phyloP scores from a whole-genome alignment of 768 basidiomycete species.

The Kwoniella pini region DNA sequence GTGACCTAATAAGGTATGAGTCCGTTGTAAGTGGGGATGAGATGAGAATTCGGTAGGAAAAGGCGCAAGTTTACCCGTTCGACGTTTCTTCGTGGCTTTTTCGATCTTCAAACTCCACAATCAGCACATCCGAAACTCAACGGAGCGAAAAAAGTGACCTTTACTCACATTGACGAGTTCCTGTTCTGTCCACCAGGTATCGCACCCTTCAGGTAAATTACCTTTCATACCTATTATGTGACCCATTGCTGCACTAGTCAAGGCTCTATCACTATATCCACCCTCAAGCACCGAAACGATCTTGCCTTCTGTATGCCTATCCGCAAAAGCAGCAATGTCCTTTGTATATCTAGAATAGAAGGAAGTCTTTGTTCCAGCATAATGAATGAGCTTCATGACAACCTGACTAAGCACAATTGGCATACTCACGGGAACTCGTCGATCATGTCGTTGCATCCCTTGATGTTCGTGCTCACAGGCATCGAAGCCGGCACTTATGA shows the following conservation, averaged over 20 bases:
- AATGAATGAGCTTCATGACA: not conserved
- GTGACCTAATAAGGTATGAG: slow-evolving; percentile 34
- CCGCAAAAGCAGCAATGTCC: slow-evolving; percentile 69
- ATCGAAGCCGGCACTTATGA: slow-evolving; percentile 94
- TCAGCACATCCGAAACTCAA: not conserved
- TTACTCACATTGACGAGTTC: slow-evolving; percentile 41
- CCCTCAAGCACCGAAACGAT: slow-evolving; percentile 90
- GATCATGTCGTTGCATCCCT: slow-evolving; percentile 86
- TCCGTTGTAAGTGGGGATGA: slow-evolving; percentile 30
- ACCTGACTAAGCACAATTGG: not conserved
- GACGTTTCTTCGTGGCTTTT: slow-evolving; percentile 47
- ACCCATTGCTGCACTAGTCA: slow-evolving; percentile 79
- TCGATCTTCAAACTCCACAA: slow-evolving; percentile 32
- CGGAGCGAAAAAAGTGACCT: not conserved
- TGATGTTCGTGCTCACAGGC: slow-evolving; percentile 87
- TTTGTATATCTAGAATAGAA: slow-evolving; percentile 82
- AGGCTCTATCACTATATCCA: slow-evolving; percentile 87
- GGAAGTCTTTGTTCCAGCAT: slow-evolving; percentile 56
- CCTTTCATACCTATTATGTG: slow-evolving; percentile 69
- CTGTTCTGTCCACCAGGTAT: slow-evolving; percentile 39
- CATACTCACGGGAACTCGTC: slow-evolving; percentile 69
- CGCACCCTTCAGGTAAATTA: slow-evolving; percentile 9
- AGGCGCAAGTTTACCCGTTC: slow-evolving; percentile 44
- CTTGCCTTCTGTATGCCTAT: slow-evolving; percentile 66
- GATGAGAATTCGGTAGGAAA: slow-evolving; percentile 36